A percentile compares a stretch with the other conserved stretches of the same genome.
Evolutionary conservation across 1,139 yeast genomes (phyloP).

Genomic region (Taphrina confusa): DNA sequence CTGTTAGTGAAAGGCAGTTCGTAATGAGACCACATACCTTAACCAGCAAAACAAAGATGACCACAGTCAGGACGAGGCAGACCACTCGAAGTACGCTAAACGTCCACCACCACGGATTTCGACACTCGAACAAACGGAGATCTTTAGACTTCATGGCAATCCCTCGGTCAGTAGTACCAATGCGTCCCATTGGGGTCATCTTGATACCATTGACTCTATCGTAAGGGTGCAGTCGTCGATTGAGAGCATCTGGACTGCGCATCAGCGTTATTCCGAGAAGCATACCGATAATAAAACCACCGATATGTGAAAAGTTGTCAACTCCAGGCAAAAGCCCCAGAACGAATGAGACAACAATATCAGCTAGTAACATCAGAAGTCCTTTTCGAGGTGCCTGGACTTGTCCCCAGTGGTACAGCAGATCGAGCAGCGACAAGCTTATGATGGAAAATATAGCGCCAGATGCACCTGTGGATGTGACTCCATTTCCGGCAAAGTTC

Average conservation of each 20-base stretch:
- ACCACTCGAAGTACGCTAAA: conserved; percentile 58
- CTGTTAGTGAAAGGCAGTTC: conserved; percentile 45
- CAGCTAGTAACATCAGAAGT: conserved; percentile 56
- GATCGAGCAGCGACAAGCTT: conserved; percentile 61
- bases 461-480: conserved; percentile 73
- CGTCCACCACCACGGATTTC: conserved; percentile 52
- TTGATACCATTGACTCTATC: conserved; percentile 39
- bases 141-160: no score
- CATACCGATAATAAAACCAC: conserved; percentile 70
- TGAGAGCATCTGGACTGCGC: conserved; percentile 55
- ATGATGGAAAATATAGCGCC: conserved; percentile 73
- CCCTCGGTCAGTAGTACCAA: neutral
- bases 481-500: conserved; percentile 69
- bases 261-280: conserved; percentile 57
- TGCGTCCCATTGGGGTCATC: conserved; percentile 36
- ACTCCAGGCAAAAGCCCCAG: conserved; percentile 72
- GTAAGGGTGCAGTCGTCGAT: conserved; percentile 37
- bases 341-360: conserved; percentile 62
- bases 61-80: conserved; percentile 54
- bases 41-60: conserved; percentile 56
- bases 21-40: conserved; percentile 55
- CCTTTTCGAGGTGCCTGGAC: conserved; percentile 51
- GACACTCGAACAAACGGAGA: conserved; percentile 38
- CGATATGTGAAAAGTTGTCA: conserved; percentile 75
- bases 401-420: conserved; percentile 58